Base-by-base conservation (phyloP, 139 green algal genomes). In the Zygnema circumcarinatum region DNA sequence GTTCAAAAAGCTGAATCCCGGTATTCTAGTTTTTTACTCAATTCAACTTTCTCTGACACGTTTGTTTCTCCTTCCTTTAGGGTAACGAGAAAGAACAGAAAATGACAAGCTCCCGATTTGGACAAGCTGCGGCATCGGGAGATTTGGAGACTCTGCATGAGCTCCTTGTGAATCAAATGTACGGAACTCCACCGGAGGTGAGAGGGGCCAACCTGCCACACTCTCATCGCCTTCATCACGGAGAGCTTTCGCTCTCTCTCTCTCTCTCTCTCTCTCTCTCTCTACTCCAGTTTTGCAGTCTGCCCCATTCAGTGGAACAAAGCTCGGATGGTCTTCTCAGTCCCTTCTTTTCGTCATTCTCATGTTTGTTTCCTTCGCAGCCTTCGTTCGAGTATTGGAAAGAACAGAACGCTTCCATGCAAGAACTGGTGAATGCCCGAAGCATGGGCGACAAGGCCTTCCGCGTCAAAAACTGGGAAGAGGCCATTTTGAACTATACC, bases 161-260 rank as follows among this genome's bases (percentile, higher is more conserved):
- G 16, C 7, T 78, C 7, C 69, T 78, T 3, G 69, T 78, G 69
- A 11, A 16, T 41, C 35, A 78, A 41, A 78, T 41, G 69, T 78
- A 78, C 16, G 69, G 69, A 11, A 78, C 69, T 25, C 69, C 69
- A 11, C 69, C 69, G 11, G 69, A 78, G 69, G 69, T 78, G 69
- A 39, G 69, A 16, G 7, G 47, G n/a, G n/a, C n/a, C n/a, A n/a
- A n/a, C n/a, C n/a, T n/a, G n/a, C n/a, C n/a, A n/a, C n/a, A n/a
- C n/a, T n/a, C n/a, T n/a, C n/a, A n/a, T n/a, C n/a, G n/a, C n/a
- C n/a, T n/a, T n/a, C n/a, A n/a, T n/a, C n/a, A n/a, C n/a, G n/a
- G n/a, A n/a, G n/a, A n/a, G n/a, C n/a, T n/a, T n/a, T n/a, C n/a
- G n/a, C n/a, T n/a, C n/a, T n/a, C n/a, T n/a, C n/a, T n/a, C n/a